Conservation (phyloP, 2,329 filamentous ascomycete genomes). For the Penicillium frequentans region DNA sequence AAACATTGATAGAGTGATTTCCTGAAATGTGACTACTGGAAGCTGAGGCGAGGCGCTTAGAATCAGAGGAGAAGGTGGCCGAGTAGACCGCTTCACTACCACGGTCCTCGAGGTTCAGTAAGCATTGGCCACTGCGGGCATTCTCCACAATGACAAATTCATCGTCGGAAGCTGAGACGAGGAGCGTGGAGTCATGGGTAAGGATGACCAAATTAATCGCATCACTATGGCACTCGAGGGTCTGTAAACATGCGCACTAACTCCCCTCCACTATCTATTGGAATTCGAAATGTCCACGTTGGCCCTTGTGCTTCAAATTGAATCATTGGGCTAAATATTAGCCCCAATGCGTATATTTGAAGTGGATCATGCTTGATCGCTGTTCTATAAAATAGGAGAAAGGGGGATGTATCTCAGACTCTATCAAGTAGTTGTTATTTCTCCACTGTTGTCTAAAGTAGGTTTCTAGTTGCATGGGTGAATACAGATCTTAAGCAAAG, state of each 20-base stretch:
- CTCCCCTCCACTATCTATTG: neutral
- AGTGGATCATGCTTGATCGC: conserved; percentile 23
- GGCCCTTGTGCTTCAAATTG: conserved; percentile 4
- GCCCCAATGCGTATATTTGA: conserved; percentile 30
- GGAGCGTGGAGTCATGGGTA: conserved; percentile 11
- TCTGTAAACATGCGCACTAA: conserved; percentile 17
- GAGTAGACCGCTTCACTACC: too few species aligned
- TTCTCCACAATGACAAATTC: conserved; percentile 10
- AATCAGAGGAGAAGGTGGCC: too few species aligned
- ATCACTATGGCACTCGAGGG: conserved; percentile 15
- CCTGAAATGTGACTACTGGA: too few species aligned
- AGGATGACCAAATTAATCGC: conserved; percentile 15
- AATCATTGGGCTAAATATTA: conserved; percentile 25
- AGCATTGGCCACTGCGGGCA: neutral
- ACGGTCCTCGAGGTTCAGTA: too few species aligned
- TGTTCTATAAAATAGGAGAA: neutral
- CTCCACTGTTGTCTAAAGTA: neutral
- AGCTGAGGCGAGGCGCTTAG: conserved; percentile 1
- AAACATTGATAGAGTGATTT: conserved; percentile 10
- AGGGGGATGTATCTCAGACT: conserved; percentile 18
- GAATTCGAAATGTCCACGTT: neutral
- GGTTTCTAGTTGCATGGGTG: neutral
- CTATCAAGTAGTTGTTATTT: neutral
- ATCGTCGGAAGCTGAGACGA: conserved; percentile 14
- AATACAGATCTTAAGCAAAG: conserved; percentile 4